phyloP scores from a whole-genome alignment of 148 eudicot genomes.

The Rhododendron simsii region DNA sequence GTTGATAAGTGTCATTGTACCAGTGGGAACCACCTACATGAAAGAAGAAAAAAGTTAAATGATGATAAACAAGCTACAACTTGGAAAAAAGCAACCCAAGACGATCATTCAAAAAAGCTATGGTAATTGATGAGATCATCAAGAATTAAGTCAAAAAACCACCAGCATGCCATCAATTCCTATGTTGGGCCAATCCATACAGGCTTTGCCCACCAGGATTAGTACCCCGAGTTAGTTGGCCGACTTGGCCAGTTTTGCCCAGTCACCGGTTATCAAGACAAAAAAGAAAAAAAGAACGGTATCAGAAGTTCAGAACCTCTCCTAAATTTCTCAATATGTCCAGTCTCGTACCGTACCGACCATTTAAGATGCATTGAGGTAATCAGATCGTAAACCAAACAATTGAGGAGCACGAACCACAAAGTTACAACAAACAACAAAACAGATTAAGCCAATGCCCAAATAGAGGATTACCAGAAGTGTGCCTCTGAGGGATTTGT shows the following conservation, averaged over 20 bases:
- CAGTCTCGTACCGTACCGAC: not conserved
- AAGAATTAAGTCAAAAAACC: not conserved
- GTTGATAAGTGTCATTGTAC: conserved; percentile 30
- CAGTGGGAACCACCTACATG: conserved; percentile 47
- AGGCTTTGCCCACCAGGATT: not conserved
- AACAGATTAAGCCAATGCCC: not conserved
- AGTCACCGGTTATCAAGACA: not conserved
- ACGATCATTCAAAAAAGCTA: not conserved
- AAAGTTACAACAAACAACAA: not conserved
- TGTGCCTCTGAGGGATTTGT: not conserved
- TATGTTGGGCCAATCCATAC: not conserved
- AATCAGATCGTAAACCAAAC: not conserved
- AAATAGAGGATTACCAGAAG: conserved; percentile 3
- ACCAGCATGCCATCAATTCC: not conserved
- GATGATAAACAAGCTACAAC: not conserved
- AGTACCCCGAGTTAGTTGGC: not conserved
- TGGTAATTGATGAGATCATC: not conserved
- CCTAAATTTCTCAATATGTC: not conserved
- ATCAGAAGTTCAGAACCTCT: not conserved
- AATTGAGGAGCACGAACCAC: not conserved
- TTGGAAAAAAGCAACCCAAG: not conserved
- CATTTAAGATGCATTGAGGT: not conserved
- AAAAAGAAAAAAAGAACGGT: not conserved
- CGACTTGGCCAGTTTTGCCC: not conserved
- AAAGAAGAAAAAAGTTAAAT: not conserved